Evolutionary conservation across 768 basidiomycete species (phyloP), one percentile per base, ranked within the genome.

Genomic region (Leccinum subgranulosum): DNA sequence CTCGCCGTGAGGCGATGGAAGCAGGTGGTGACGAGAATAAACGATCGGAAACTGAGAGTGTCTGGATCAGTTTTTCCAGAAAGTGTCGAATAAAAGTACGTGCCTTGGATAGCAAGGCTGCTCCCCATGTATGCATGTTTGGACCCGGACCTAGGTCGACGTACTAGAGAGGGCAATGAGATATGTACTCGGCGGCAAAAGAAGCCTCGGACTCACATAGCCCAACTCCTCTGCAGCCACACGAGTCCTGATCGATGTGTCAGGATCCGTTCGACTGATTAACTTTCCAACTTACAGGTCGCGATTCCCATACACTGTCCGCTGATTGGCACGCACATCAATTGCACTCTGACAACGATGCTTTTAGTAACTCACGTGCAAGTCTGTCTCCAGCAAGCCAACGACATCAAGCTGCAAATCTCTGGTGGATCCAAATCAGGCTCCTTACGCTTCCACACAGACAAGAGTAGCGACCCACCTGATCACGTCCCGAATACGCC

Each of bases 61-160:
- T 15, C 14, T 27, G 15, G 15, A n/a, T 57, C 41, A 55, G n/a
- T 46, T 45, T 23, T 61, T 53, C 36, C 34, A 10, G 17, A 11
- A 27, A 21, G 0, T 19, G 14, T 27, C 21, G 8, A 49, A 53
- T 3, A 54, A 1, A 9, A 9, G 25, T 15, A 49, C 57, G 10
- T 61, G 82, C 90, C 77, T 94, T 93, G 4, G 90, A 91, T 3
- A 95, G 74, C 3, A 95, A 76, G 6, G 80, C 85, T 27, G 88
- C 88, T 49, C 93, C 93, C 93, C 93, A 95, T 0, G 93, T 95
- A 66, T 95, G 92, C 51, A 85, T 76, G 66, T 91, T 89, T 3
- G 92, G 92, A 41, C 91, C 91, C 4, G 93, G 94, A 2, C 94
- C 94, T 14, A 93, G 76, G 66, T 96, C 94, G 5, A 92, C 88